phyloP scores from a whole-genome alignment of 371 early-diverging fungal genomes.

The Dichotomocladium elegans region DNA sequence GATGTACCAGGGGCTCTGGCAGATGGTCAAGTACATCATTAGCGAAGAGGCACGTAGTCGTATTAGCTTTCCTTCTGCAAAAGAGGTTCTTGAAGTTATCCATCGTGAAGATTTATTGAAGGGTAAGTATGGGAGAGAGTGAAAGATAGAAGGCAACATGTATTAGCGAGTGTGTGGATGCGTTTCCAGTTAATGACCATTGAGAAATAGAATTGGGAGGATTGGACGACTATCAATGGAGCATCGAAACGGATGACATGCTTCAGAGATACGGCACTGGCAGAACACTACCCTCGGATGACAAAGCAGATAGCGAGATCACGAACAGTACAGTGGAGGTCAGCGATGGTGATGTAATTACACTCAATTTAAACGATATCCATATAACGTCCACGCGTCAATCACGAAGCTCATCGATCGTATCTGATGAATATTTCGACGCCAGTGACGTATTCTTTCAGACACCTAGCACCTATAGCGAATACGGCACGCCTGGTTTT shows the following conservation, averaged over 20 bases:
- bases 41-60: constrained; percentile 29
- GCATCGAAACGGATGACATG: constrained; percentile 23
- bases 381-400: constrained; percentile 1
- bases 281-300: too few species aligned
- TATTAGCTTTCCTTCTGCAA: constrained; percentile 24
- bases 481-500: constrained; percentile 7
- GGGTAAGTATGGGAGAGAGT: constrained; percentile 13
- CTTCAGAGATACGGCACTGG: constrained; percentile 30
- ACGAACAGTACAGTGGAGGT: too few species aligned
- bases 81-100: constrained; percentile 21
- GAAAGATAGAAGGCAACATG: background rate
- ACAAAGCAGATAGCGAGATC: too few species aligned
- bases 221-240: constrained; percentile 26
- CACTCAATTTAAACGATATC: too few species aligned
- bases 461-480: background rate
- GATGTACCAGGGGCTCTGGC: constrained; percentile 47
- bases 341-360: too few species aligned
- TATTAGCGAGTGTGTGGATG: background rate
- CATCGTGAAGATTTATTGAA: constrained; percentile 15
- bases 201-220: constrained; percentile 34
- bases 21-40: constrained; percentile 31
- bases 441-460: constrained; percentile 14
- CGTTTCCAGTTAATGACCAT: too few species aligned
- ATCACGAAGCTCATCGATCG: constrained; percentile 12
- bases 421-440: constrained; percentile 35